Base-by-base conservation (phyloP, 176 grass and related monocot genomes). In the Tillandsia leiboldiana region DNA sequence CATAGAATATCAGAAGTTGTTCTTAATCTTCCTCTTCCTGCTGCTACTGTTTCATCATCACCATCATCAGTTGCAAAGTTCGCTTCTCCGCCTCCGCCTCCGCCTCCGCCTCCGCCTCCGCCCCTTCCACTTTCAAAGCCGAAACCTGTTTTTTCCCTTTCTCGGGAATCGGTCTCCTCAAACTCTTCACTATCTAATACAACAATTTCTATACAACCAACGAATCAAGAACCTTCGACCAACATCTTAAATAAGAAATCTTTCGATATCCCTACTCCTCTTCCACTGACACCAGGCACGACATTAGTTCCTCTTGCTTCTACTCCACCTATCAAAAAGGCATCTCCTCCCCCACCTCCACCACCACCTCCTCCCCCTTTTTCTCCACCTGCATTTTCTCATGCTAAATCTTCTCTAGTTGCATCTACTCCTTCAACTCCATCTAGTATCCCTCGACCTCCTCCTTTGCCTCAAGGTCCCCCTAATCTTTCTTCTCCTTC, bases 211-310 rank as follows among this genome's bases (percentile, higher is more conserved):
- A 11, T 72, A 65, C 26, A 71, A 52, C 71, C 14, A 57, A 57
- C 29, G 14, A 3, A 3, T 18, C 18, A 79, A 73, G 68, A 75
- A 53, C 20, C 53, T 53, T 70, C 66, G 27, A 63, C 73, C 53
- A 47, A 12, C 50, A 68, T 58, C 29, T 66, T 50, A 66, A 74
- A 80, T 65, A 84, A 74, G 14, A 51, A 73, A 73, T 74, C 65
- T 50, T 66, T 62, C 15, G 57, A 72, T 49, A 62, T 68, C 28
- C 84, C 84, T 64, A 70, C 75, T 5, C 78, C 71, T 74, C 84
- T 73, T 86, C 84, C 79, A 74, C 79, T 66, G 12, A 79, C 84
- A 63, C 63, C 79, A 49, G 71, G 26, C 15, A 63, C 74, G 24
- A 69, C 75, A 12, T 72, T 87, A 69, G 62, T 69, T 51, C 79